Evolutionary conservation across 1,284 basidiomycete genomes (phyloP).

Genomic region (Apiotrichum veenhuisii): DNA sequence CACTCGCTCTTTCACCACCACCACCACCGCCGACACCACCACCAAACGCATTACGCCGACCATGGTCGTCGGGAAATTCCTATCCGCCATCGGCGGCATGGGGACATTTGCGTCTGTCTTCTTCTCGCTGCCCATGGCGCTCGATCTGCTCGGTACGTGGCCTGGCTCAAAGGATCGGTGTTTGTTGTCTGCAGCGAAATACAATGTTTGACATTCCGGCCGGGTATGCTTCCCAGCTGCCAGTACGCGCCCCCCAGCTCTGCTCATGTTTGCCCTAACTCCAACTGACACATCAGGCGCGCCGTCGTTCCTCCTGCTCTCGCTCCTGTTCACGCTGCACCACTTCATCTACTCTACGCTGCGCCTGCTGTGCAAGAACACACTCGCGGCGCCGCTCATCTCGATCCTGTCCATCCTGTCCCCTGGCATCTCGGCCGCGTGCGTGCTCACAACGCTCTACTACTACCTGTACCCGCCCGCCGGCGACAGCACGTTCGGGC

Average conservation of each 20-base stretch:
- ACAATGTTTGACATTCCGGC: no score
- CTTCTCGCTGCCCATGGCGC: conserved; percentile 42
- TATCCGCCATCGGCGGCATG: conserved; percentile 39
- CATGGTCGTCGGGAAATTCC: conserved; percentile 13
- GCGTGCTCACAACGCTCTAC: conserved; percentile 37
- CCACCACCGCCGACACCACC: background rate
- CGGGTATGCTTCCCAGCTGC: no score
- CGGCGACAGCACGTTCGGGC: conserved; percentile 5
- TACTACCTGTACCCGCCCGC: conserved; percentile 43
- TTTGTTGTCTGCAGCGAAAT: no score
- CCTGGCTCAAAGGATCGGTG: no score
- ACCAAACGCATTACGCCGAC: no score
- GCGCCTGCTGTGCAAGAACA: conserved; percentile 45
- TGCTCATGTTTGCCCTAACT: no score
- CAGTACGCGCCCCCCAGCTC: no score
- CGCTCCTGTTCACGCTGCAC: conserved; percentile 46
- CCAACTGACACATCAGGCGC: conserved; percentile 43
- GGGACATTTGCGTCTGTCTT: conserved; percentile 46
- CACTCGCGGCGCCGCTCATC: conserved; percentile 42
- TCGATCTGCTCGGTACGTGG: conserved; percentile 45
- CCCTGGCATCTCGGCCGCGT: conserved; percentile 38
- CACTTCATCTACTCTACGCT: conserved; percentile 48
- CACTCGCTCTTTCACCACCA: background rate
- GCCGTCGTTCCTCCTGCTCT: conserved; percentile 50
- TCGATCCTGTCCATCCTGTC: conserved; percentile 43